These are phyloP conservation scores for Phytophthora vignae DNA, from an alignment of 352 stramenopile genomes.

Conservation along the genomic window DNA sequence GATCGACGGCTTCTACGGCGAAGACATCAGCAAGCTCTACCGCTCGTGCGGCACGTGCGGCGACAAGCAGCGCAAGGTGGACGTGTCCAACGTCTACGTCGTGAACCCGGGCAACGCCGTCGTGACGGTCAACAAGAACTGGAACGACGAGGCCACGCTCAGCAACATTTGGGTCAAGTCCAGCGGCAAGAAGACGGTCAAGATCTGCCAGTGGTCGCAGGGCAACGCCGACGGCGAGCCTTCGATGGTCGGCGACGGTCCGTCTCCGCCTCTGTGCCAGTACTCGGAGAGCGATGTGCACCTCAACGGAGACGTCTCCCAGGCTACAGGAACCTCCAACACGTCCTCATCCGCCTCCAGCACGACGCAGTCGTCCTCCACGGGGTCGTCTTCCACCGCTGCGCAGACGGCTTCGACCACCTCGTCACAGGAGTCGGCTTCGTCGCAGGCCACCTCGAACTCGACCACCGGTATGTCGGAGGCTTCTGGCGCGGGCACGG, in stretches of 20 bases:
- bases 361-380: background rate
- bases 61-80: too few species aligned
- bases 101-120: too few species aligned
- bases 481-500: background rate
- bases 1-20: too few species aligned
- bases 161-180: conserved; percentile 23
- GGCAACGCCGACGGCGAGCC: conserved; percentile 28
- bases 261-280: too few species aligned
- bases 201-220: conserved; percentile 30
- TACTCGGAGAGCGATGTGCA: background rate
- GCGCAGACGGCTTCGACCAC: background rate
- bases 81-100: too few species aligned
- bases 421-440: conserved; percentile 1
- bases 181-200: conserved; percentile 1
- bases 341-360: background rate
- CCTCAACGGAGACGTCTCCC: conserved; percentile 13
- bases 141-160: too few species aligned
- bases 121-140: too few species aligned
- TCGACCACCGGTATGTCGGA: background rate
- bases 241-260: background rate
- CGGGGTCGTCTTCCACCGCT: background rate
- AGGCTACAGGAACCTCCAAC: conserved; percentile 6
- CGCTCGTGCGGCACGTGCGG: too few species aligned
- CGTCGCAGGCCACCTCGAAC: background rate
- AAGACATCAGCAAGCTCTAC: too few species aligned